Evolutionary conservation across 352 stramenopile genomes (phyloP), one percentile per base, ranked within the genome.

Genomic region (Elongisporangium anandrum): DNA sequence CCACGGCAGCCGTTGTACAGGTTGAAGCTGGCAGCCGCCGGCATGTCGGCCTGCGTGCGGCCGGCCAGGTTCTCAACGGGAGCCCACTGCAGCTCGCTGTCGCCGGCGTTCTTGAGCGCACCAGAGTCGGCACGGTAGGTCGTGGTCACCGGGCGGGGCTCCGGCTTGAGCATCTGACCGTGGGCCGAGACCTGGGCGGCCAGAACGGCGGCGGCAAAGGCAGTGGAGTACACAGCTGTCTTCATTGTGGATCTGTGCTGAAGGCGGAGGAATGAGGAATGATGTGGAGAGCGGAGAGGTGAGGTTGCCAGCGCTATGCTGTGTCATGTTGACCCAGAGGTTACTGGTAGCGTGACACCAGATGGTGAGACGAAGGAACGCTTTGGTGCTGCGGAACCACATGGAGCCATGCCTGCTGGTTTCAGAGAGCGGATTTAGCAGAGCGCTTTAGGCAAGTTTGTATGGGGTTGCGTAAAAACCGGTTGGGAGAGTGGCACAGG

Each of bases 1-100:
- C 70, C 70, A 15, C 70, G 66, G 51, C 72, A 77, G 52, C 68
- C 64, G 56, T 79, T 79, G 41, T 67, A 29, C 9, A 79, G 39
- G 59, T 76, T 70, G 50, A 79, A 79, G 0, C 52, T 73, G 21
- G 57, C n/a, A 1, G 64, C 57, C 16, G 56, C 49, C 2, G 71
- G 71, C 49, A 64, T 68, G 21, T 79, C 71, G 1, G 16, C 13
- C 52, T 79, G 71, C 45, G 63, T 70, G 60, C 65, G 59, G 20
- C 65, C 52, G 15, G 50, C 51, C 20, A 79, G 63, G 45, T 57
- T 52, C 39, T 77, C 65, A 7, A 79, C 56, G 0, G 71, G 71
- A 0, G 65, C 71, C 38, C 68, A 70, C 56, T 69, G 59, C 9
- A 78, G 21, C 52, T 78, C 64, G 5, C 62, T 60, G 19, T 66